Evolutionary conservation across 1,139 yeast genomes (phyloP).

Genomic region (Kodamaea sp.): DNA sequence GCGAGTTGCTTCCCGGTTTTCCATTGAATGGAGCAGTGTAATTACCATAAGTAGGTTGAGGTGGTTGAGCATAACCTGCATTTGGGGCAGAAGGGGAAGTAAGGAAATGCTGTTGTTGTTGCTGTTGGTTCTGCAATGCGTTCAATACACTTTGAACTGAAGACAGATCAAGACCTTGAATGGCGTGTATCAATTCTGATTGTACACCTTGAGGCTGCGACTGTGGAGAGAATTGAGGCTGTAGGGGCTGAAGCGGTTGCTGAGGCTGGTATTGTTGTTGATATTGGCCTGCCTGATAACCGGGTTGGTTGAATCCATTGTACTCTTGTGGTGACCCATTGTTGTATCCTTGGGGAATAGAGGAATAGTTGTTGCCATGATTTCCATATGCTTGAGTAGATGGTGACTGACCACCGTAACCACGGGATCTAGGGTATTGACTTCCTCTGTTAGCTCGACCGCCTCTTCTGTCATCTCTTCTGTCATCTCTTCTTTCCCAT

Average conservation of each 20-base stretch:
- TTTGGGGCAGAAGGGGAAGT: not conserved
- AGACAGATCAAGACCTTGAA: slow-evolving; percentile 22
- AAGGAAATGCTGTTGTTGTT: slow-evolving; percentile 8
- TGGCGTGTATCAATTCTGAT: slow-evolving; percentile 16
- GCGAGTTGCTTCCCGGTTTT: slow-evolving; percentile 13
- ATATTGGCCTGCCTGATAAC: too few species aligned
- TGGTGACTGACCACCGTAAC: slow-evolving; percentile 1
- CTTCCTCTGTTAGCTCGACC: slow-evolving; percentile 3
- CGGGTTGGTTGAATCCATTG: too few species aligned
- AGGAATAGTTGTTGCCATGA: slow-evolving; percentile 21
- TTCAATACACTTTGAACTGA: slow-evolving; percentile 21
- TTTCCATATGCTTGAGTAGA: too few species aligned
- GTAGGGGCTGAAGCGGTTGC: slow-evolving; percentile 25
- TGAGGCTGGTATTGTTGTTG: slow-evolving; percentile 6
- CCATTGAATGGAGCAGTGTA: slow-evolving; percentile 5
- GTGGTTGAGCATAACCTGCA: slow-evolving; percentile 1
- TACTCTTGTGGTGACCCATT: too few species aligned
- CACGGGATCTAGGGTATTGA: slow-evolving; percentile 2
- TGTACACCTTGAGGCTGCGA: slow-evolving; percentile 11
- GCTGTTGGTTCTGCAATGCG: slow-evolving; percentile 17
- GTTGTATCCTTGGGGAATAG: slow-evolving; percentile 15
- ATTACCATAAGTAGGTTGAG: slow-evolving; percentile 6
- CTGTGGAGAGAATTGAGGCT: slow-evolving; percentile 14
- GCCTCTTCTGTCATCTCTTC: slow-evolving; percentile 6
- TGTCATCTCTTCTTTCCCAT: slow-evolving; percentile 1